Evolutionary conservation across 345 rosid species (phyloP).

Genomic region (Cardamine chenopodiifolia): DNA sequence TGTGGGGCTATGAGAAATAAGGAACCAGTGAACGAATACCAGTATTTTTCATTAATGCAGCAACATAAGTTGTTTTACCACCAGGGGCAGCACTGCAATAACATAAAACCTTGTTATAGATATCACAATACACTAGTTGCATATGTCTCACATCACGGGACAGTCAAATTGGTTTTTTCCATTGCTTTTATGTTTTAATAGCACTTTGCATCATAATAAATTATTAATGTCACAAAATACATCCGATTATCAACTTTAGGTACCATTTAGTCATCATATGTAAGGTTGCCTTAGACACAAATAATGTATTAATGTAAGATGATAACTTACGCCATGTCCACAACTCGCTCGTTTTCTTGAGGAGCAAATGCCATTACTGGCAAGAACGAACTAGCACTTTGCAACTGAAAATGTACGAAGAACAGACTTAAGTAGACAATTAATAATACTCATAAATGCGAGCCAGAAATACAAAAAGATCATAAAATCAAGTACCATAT

Average conservation of each 20-base stretch:
- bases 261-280: background rate
- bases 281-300: background rate
- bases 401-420: constrained; percentile 55
- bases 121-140: constrained; percentile 42
- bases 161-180: background rate
- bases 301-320: background rate
- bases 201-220: constrained; percentile 2
- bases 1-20: background rate
- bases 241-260: background rate
- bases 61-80: constrained; percentile 82
- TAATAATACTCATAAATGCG: background rate
- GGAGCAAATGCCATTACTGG: constrained; percentile 99
- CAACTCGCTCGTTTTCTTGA: constrained; percentile 80
- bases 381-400: constrained; percentile 95
- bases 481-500: constrained; percentile 59
- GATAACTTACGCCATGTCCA: constrained; percentile 93
- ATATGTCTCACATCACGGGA: background rate
- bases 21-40: constrained; percentile 52
- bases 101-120: constrained; percentile 29
- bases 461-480: constrained; percentile 10
- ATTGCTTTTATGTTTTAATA: background rate
- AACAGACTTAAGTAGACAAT: constrained; percentile 16
- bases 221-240: background rate
- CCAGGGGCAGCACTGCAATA: constrained; percentile 92
- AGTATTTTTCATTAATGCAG: constrained; percentile 78